Evolutionary conservation across 2,329 filamentous ascomycete genomes (phyloP), one percentile per base, ranked within the genome.

Genomic region (Fusarium chlamydosporum): DNA sequence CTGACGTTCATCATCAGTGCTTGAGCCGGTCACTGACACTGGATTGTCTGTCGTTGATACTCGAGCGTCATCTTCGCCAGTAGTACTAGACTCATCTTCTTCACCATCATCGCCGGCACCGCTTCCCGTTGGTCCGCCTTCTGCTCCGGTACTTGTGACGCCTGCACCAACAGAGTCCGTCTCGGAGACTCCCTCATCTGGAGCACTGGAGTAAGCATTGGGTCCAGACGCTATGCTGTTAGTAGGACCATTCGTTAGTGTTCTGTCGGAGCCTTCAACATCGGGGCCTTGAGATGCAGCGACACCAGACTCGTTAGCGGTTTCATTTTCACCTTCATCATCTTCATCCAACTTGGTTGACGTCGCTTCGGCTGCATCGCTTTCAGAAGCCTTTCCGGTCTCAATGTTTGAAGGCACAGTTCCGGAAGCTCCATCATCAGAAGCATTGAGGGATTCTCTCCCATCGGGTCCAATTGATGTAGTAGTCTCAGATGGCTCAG

Each of bases 161-260:
- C 8, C 13, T 0, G 10, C 23, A 27, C 6, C 26, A 8, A 0
- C 3, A 37, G 41, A 7, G 0, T 3, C 13, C 3, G 35, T 38
- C 26, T 23, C 38, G 1, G 45, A 18, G 4, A 11, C 26, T 16
- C 18, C 34, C 0, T 26, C n/a, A 15, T 11, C 2, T 10, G 20
- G 7, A 4, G 50, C 18, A 3, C 11, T 4, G 16, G 58, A 40
- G 1, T 43, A 15, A 1, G 6, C 1, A 31, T 3, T 26, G 0
- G 18, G 1, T 1, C 7, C 26, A 0, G 26, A 27, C 2, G 15
- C 20, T 3, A 33, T 33, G 6, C 26, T 54, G 0, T 13, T 3
- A 6, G 9, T 7, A 1, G 34, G 23, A 0, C 27, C 12, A 6
- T 33, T 31, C 20, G 37, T 48, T 0, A 3, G 11, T 4, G 16